Evolutionary conservation across 1,284 basidiomycete species (phyloP), one percentile per base, ranked within the genome.

Genomic region (Melampsora americana): DNA sequence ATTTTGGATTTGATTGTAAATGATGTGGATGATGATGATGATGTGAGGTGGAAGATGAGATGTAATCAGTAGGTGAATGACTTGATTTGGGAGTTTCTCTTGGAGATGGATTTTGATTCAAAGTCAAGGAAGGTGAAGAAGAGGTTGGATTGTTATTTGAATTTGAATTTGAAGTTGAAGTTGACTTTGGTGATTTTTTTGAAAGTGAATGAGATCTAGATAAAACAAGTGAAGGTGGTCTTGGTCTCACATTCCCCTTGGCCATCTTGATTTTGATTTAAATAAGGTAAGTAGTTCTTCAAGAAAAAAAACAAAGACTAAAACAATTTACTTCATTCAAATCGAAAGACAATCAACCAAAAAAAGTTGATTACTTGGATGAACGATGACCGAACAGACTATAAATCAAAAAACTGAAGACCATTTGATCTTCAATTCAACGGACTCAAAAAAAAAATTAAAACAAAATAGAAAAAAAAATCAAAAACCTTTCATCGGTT

Each of bases 121-220:
- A 42, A 42, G 6, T 42, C 12, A 42, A 42, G 12, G 6, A 12
- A 42, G 39, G 39, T 42, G 20, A 28, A 56, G 53, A 28, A 16
- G 53, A 56, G n/a, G 4, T 56, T 23, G 53, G 53, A 56, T 56
- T 56, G 20, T 56, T 56, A 56, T 56, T 56, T n/a, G n/a, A n/a
- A n/a, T n/a, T n/a, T n/a, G n/a, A n/a, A 56, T 56, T 56, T 23
- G 20, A 23, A 14, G 11, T 56, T 23, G 28, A 20, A n/a, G 0
- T 28, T 16, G 69, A 70, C 23, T 73, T 73, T 0, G 70, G 70
- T 39, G 70, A 73, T 59, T 73, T 73, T 61, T 73, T 73, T 32
- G 70, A 73, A 50, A 73, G 70, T 42, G 70, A 73, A 50, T 73
- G 70, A 23, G 70, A 73, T 66, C 70, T 18, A 20, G 70, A 73